Evolutionary conservation across 345 rosid species (phyloP).

Genomic region (Linum trigynum): DNA sequence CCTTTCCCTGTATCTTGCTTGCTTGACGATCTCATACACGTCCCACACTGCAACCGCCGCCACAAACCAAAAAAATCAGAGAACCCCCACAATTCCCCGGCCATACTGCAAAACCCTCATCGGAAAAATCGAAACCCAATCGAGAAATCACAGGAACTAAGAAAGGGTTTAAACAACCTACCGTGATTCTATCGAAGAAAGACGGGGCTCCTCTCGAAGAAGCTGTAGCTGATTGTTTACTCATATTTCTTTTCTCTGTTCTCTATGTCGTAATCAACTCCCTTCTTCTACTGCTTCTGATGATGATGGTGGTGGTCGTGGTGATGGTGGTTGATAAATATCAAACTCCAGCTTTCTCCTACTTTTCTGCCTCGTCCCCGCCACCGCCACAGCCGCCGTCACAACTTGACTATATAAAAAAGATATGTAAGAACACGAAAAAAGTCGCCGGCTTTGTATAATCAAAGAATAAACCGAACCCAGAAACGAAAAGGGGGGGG

Average conservation of each 20-base stretch:
- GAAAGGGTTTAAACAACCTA: no score
- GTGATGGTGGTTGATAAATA: background rate
- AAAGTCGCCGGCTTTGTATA: no score
- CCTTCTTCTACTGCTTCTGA: no score
- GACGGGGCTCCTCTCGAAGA: background rate
- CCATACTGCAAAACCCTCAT: no score
- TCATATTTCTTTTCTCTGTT: background rate
- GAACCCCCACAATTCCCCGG: no score
- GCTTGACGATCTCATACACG: conserved; percentile 27
- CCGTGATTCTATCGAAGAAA: background rate
- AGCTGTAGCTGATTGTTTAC: background rate
- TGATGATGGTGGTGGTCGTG: background rate
- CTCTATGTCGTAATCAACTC: background rate
- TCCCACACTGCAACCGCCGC: conserved; percentile 17
- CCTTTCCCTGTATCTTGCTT: conserved; percentile 36
- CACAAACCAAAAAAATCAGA: background rate
- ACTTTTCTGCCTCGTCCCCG: background rate
- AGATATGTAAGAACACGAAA: background rate
- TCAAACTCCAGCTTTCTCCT: no score
- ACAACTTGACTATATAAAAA: background rate
- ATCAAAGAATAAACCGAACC: background rate
- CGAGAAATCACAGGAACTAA: background rate
- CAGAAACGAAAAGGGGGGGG: background rate
- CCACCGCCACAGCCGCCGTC: background rate
- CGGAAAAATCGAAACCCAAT: no score